These are phyloP conservation scores for Calonectria pseudoturangicola DNA, from an alignment of 2,329 filamentous ascomycete species.

Conservation along the genomic window DNA sequence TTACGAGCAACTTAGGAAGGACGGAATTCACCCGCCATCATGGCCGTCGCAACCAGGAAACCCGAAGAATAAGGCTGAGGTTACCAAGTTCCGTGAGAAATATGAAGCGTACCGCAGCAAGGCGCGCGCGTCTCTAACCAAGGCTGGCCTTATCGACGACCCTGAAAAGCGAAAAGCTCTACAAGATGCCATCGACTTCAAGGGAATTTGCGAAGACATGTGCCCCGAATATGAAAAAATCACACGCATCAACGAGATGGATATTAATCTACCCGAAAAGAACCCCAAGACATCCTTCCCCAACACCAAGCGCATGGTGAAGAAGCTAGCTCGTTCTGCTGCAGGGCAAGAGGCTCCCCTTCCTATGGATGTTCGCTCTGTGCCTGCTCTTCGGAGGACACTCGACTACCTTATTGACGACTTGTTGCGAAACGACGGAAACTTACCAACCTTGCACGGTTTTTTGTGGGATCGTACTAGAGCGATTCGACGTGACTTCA, in stretches of 20 bases:
- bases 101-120: slow-evolving; percentile 75
- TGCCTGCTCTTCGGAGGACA: slow-evolving; percentile 74
- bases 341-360: slow-evolving; percentile 81
- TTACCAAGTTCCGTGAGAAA: slow-evolving; percentile 73
- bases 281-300: slow-evolving; percentile 66
- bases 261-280: slow-evolving; percentile 75
- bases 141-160: slow-evolving; percentile 77
- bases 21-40: slow-evolving; percentile 71
- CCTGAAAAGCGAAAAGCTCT: slow-evolving; percentile 78
- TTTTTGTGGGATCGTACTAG: slow-evolving; percentile 82
- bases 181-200: slow-evolving; percentile 79
- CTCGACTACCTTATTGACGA: slow-evolving; percentile 79
- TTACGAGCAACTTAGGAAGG: slow-evolving; percentile 70
- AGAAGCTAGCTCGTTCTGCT: slow-evolving; percentile 80
- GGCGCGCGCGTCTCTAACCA: slow-evolving; percentile 75
- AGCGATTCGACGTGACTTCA: slow-evolving; percentile 80
- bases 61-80: slow-evolving; percentile 68
- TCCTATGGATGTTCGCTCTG: slow-evolving; percentile 80
- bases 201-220: slow-evolving; percentile 82
- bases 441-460: slow-evolving; percentile 74
- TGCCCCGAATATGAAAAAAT: slow-evolving; percentile 81
- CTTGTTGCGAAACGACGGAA: slow-evolving; percentile 72
- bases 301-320: slow-evolving; percentile 75
- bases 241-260: slow-evolving; percentile 76
- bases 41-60: slow-evolving; percentile 75